Evolutionary conservation across 305 asterid species (phyloP).

Genomic region (Fraxinus sp.): DNA sequence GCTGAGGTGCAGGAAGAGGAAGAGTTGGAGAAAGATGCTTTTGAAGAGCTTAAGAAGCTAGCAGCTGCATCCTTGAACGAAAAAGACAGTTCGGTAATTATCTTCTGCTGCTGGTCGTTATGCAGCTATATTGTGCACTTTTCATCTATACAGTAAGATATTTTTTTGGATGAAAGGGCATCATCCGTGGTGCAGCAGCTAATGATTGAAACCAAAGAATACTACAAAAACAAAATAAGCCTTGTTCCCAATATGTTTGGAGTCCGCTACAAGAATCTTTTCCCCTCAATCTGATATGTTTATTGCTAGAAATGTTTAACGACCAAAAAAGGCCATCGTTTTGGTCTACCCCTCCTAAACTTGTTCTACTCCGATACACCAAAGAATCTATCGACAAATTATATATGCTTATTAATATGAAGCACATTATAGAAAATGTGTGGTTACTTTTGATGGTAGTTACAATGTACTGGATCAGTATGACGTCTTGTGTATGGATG

Average conservation of each 20-base stretch:
- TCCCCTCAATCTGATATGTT: not conserved
- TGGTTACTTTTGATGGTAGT: not conserved
- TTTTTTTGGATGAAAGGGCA: not conserved
- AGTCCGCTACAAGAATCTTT: not conserved
- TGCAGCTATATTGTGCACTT: not conserved
- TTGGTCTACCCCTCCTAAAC: not conserved
- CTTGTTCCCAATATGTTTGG: not conserved
- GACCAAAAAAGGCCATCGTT: not conserved
- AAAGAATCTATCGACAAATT: not conserved
- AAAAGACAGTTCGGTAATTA: conserved; percentile 45
- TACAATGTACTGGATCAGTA: not conserved
- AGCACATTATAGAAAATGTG: not conserved
- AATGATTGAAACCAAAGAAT: not conserved
- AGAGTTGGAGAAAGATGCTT: conserved; percentile 73
- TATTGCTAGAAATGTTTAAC: not conserved
- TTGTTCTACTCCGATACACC: not conserved
- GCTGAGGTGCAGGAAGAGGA: conserved; percentile 66
- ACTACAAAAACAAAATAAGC: not conserved
- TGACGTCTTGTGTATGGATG: not conserved
- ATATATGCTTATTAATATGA: not conserved
- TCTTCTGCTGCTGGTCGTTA: not conserved
- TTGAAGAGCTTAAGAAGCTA: conserved; percentile 90
- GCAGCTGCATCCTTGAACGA: conserved; percentile 48
- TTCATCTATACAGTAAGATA: not conserved
- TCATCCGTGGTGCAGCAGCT: not conserved